Evolutionary conservation across 2,329 filamentous ascomycete species (phyloP).

Genomic region (Gnomoniopsis smithogilvyi): DNA sequence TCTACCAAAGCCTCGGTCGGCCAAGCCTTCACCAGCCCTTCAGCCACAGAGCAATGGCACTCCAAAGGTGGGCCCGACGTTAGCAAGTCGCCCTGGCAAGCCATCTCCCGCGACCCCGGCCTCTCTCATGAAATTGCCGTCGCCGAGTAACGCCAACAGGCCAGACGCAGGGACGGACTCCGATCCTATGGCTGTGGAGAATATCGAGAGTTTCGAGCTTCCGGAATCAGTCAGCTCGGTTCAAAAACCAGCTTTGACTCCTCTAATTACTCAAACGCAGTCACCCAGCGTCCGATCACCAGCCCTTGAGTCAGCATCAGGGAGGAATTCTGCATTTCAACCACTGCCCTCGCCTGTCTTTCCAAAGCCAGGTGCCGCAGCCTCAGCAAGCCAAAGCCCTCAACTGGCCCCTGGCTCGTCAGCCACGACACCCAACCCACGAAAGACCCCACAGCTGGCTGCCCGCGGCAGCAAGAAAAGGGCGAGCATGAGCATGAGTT

Average conservation of each 20-base stretch:
- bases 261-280: conserved; percentile 44
- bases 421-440: conserved; percentile 32
- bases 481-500: conserved; percentile 56
- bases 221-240: conserved; percentile 66
- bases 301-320: conserved; percentile 32
- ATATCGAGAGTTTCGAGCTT: conserved; percentile 60
- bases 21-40: conserved; percentile 66
- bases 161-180: conserved; percentile 34
- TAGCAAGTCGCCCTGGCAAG: conserved; percentile 32
- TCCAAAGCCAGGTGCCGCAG: conserved; percentile 34
- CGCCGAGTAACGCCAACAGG: conserved; percentile 47
- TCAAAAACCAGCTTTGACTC: conserved; percentile 42
- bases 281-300: conserved; percentile 38
- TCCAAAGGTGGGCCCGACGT: conserved; percentile 13
- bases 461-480: conserved; percentile 66
- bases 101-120: conserved; percentile 77
- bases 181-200: conserved; percentile 44
- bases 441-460: conserved; percentile 54
- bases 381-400: conserved; percentile 64
- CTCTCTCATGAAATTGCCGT: conserved; percentile 76
- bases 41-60: conserved; percentile 45
- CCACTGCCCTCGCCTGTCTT: conserved; percentile 48
- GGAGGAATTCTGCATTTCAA: conserved; percentile 51
- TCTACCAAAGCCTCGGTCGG: conserved; percentile 62
- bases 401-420: conserved; percentile 56